Conservation (phyloP, 2,329 filamentous ascomycete genomes). For the Calonectria leucothoes region DNA sequence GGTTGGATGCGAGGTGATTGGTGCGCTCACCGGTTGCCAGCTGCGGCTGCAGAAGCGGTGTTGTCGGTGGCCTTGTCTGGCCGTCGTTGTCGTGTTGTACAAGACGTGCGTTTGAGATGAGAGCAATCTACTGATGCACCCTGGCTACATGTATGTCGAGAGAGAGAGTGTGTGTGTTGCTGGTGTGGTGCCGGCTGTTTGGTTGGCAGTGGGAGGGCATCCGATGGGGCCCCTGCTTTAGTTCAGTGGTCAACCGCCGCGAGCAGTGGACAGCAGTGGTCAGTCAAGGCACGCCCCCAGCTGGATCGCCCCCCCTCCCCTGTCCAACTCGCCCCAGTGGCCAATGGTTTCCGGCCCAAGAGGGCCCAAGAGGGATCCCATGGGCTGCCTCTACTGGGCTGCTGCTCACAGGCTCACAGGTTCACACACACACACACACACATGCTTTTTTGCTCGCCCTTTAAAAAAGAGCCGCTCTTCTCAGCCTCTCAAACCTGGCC, state of each 20-base stretch:
- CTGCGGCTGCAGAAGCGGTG: conserved; percentile 24
- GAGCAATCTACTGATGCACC: conserved; percentile 15
- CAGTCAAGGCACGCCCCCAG: not conserved
- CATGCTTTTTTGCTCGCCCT: not conserved
- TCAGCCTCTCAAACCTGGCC: conserved; percentile 19
- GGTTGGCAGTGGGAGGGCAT: conserved; percentile 18
- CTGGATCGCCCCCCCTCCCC: not conserved
- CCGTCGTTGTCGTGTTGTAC: conserved; percentile 14
- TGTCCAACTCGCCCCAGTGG: not conserved
- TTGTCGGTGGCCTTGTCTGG: conserved; percentile 19
- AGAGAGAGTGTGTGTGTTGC: conserved; percentile 4
- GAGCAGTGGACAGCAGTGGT: not conserved
- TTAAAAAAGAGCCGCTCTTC: conserved; percentile 15
- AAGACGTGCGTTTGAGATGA: conserved; percentile 1
- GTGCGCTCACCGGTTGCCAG: conserved; percentile 8
- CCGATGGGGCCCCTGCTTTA: conserved; percentile 15
- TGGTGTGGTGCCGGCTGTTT: conserved; percentile 26
- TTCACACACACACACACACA: not conserved
- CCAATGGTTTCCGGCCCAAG: not conserved
- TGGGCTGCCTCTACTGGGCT: conserved; percentile 9
- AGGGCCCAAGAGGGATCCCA: conserved; percentile 7
- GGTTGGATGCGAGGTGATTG: conserved; percentile 15
- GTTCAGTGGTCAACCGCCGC: not conserved
- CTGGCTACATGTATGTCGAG: not conserved
- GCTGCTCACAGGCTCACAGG: not conserved